Evolutionary conservation across 106 monocot species (phyloP), one percentile per base, ranked within the genome.

Genomic region (Acorus calamus): DNA sequence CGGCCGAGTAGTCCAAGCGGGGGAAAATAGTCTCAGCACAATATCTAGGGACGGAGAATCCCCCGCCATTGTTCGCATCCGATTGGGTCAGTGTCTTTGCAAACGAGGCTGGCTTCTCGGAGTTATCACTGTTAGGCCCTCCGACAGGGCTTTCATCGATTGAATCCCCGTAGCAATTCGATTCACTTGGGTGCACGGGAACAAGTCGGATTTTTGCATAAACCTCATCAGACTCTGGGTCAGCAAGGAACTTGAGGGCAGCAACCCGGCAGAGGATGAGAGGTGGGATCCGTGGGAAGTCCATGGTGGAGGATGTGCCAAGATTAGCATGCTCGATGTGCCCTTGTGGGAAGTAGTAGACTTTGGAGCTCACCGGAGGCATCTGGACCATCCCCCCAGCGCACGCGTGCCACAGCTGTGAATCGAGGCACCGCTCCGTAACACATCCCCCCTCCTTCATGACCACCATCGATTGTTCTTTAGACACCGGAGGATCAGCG

Each of bases 301-400:
- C 42, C 28, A 49, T 46, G n/a, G 67, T 67, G 45, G 66, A 66
- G 6, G 67, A 59, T 46, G 43, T 52, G 14, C 74, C 74, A 45
- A 67, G 74, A 28, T 28, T 28, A 4, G 74, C 74, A 46, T 74
- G 74, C 66, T 74, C 74, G 3, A 60, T 61, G 8, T 74, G 74
- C 11, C 74, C 74, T 42, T 74, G 74, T 4, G 74, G 74, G 66
- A 61, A 74, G 74, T 74, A 74, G 46, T 11, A 74, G 46, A 74
- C 66, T 42, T 60, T 44, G 12, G 74, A 66, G 60, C 52, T 59
- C 11, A 67, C 65, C 7, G 74, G 11, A 2, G 74, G 74, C 74
- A 74, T 74, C 60, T 74, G 74, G 48, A 74, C 60, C 74, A 74
- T 74, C 28, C 74, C 74, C 28, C 74, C 74, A 43, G 74, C 74